These are phyloP conservation scores for Candida sphagnicola DNA, from an alignment of 805 yeast species.

Conservation along the genomic window DNA sequence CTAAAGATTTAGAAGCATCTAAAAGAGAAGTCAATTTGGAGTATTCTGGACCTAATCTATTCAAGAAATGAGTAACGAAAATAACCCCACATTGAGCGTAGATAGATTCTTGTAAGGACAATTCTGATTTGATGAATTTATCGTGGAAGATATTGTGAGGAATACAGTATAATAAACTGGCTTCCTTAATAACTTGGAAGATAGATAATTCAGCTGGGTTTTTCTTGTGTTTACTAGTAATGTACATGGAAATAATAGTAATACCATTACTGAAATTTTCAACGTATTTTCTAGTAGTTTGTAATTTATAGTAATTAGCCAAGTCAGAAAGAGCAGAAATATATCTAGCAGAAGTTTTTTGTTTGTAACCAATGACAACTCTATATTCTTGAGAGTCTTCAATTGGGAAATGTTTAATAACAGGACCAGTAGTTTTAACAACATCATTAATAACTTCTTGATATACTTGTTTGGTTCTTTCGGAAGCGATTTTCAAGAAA, in stretches of 20 bases:
- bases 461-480: constrained; percentile 75
- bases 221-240: constrained; percentile 55
- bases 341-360: constrained; percentile 79
- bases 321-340: constrained; percentile 82
- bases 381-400: constrained; percentile 81
- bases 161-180: constrained; percentile 84
- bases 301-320: constrained; percentile 83
- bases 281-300: constrained; percentile 83
- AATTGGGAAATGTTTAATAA: constrained; percentile 78
- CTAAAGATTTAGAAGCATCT: constrained; percentile 55
- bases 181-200: constrained; percentile 89
- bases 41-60: constrained; percentile 90
- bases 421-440: constrained; percentile 82
- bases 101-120: constrained; percentile 90
- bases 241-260: constrained; percentile 82
- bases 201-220: constrained; percentile 68
- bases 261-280: constrained; percentile 91
- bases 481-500: constrained; percentile 72
- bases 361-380: constrained; percentile 83
- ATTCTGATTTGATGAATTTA: constrained; percentile 65
- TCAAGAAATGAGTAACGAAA: constrained; percentile 90
- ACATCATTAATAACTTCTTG: constrained; percentile 67
- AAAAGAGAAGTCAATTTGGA: constrained; percentile 62
- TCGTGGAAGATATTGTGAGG: constrained; percentile 82
- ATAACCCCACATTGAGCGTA: constrained; percentile 93